phyloP scores from a whole-genome alignment of 306 rosid genomes.

The Ammopiptanthus mongolicus region DNA sequence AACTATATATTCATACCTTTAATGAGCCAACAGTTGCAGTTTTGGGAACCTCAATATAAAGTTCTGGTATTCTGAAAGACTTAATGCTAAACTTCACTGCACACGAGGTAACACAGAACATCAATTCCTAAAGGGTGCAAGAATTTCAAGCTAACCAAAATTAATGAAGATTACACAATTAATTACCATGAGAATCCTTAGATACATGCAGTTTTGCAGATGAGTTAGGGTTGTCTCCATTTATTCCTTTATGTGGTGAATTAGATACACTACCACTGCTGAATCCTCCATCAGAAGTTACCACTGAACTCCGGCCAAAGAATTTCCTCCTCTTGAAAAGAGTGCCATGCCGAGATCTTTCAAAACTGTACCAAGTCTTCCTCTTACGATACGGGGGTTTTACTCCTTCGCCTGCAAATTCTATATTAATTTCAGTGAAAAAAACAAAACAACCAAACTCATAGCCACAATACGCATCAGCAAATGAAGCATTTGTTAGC shows the following conservation, averaged over 20 bases:
- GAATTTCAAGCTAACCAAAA: slow-evolving; percentile 8
- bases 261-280: slow-evolving; percentile 79
- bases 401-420: slow-evolving; percentile 47
- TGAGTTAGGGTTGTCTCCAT: slow-evolving; percentile 33
- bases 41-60: slow-evolving; percentile 78
- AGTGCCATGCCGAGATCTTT: slow-evolving; percentile 44
- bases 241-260: slow-evolving; percentile 48
- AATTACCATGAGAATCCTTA: slow-evolving; percentile 71
- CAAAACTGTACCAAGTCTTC: slow-evolving; percentile 44
- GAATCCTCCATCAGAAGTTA: slow-evolving; percentile 66
- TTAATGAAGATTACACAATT: neutral
- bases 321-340: slow-evolving; percentile 62
- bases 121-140: slow-evolving; percentile 27
- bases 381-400: slow-evolving; percentile 50
- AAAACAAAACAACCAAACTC: neutral
- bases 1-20: slow-evolving; percentile 49
- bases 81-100: slow-evolving; percentile 85
- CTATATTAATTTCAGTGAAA: neutral
- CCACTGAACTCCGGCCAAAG: slow-evolving; percentile 42
- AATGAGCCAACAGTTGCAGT: slow-evolving; percentile 77
- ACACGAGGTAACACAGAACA: slow-evolving; percentile 19
- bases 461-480: neutral
- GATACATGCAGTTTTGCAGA: slow-evolving; percentile 40
- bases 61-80: slow-evolving; percentile 86
- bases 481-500: neutral